A percentile compares a stretch with the other conserved stretches of the same genome.
phyloP scores from a whole-genome alignment of 2,329 filamentous ascomycete genomes.

The Setomelanomma holmii region DNA sequence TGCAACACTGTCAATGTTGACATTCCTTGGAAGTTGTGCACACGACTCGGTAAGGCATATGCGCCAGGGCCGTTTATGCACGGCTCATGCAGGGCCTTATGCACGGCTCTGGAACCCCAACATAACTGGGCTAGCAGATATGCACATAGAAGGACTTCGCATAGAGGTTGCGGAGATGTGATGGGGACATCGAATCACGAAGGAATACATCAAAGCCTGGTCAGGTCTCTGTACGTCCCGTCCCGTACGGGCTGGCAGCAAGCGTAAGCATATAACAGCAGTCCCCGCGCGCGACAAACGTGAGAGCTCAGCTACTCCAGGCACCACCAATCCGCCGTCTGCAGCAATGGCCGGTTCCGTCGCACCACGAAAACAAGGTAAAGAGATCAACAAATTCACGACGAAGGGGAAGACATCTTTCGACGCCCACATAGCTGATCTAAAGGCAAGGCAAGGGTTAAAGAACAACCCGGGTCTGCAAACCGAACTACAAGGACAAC shows the following conservation, averaged over 20 bases:
- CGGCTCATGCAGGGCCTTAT: background rate
- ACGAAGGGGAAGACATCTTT: background rate
- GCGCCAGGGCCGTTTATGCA: background rate
- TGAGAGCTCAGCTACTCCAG: background rate
- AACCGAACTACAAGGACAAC: background rate
- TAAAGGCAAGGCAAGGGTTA: background rate
- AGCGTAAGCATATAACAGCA: background rate
- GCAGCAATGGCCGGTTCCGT: conserved; percentile 8
- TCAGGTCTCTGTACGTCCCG: no score
- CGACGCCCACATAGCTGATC: background rate
- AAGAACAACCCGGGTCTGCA: background rate
- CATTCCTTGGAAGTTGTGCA: no score
- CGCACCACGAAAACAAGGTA: conserved; percentile 6
- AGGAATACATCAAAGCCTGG: background rate
- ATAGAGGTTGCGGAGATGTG: background rate
- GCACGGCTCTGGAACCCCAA: no score
- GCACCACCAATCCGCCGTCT: background rate
- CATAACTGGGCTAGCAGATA: background rate
- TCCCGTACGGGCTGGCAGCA: background rate
- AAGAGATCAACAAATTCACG: conserved; percentile 1
- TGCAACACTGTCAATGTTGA: no score
- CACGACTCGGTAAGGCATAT: no score
- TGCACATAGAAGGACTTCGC: background rate
- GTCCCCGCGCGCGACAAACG: no score
- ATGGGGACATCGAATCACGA: background rate